Evolutionary conservation across 2,329 filamentous ascomycete species (phyloP).

Genomic region (Atkinsonella hypoxylon): DNA sequence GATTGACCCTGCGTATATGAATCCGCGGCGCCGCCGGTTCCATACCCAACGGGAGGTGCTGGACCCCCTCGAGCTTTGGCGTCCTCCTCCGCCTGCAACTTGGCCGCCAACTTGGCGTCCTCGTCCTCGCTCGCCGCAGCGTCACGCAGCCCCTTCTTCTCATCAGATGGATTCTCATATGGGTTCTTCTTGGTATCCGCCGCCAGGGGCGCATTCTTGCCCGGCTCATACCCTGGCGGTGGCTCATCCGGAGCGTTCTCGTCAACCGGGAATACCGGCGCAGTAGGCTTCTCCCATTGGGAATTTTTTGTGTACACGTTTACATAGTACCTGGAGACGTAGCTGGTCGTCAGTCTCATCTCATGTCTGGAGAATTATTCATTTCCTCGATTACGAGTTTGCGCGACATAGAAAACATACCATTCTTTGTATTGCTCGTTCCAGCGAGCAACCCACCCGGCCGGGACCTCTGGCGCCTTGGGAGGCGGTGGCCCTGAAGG

Average conservation of each 20-base stretch:
- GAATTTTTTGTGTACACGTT: slow-evolving; percentile 81
- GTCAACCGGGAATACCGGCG: slow-evolving; percentile 45
- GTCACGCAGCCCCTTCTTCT: slow-evolving; percentile 11
- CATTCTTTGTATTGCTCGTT: slow-evolving; percentile 85
- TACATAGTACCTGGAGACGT: slow-evolving; percentile 63
- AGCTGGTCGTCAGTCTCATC: neutral
- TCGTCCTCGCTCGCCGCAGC: slow-evolving; percentile 34
- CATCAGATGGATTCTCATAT: slow-evolving; percentile 35
- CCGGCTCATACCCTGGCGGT: slow-evolving; percentile 53
- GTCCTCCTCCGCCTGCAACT: slow-evolving; percentile 76
- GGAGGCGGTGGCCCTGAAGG: slow-evolving; percentile 45
- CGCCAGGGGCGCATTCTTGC: slow-evolving; percentile 23
- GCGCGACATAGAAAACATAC: slow-evolving; percentile 21
- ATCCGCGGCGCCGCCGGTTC: slow-evolving; percentile 14
- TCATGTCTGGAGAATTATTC: neutral
- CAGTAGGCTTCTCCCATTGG: slow-evolving; percentile 77
- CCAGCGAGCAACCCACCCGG: slow-evolving; percentile 74
- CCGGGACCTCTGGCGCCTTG: slow-evolving; percentile 47
- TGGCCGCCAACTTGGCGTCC: slow-evolving; percentile 63
- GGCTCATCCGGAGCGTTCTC: slow-evolving; percentile 40
- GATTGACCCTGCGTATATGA: slow-evolving; percentile 15
- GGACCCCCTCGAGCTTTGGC: slow-evolving; percentile 34
- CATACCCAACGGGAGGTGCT: slow-evolving; percentile 23
- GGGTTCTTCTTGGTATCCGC: slow-evolving; percentile 58
- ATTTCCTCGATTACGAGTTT: no score